Conservation (phyloP, 1,284 basidiomycete genomes). For the Moesziomyces parantarcticus region DNA sequence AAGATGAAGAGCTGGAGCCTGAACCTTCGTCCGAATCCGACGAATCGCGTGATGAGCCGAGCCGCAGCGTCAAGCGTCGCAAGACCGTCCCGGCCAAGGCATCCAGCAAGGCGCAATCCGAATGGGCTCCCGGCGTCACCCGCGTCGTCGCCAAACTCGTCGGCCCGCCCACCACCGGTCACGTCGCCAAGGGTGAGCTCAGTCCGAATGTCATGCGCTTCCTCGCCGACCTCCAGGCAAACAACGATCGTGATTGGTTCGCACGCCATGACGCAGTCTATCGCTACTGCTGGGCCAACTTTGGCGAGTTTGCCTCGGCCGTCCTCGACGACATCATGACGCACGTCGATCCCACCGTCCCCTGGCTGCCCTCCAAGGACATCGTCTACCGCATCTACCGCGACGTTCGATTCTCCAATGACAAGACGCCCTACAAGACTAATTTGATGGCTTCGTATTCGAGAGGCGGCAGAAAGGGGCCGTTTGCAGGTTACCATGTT, state of each 20-base stretch:
- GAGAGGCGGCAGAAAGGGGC: conserved; percentile 82
- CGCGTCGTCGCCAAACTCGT: conserved; percentile 32
- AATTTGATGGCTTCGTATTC: conserved; percentile 82
- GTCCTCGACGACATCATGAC: conserved; percentile 77
- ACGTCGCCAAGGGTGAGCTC: conserved; percentile 82
- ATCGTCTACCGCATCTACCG: conserved; percentile 75
- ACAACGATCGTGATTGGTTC: conserved; percentile 89
- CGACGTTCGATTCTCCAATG: conserved; percentile 87
- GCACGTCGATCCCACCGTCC: conserved; percentile 79
- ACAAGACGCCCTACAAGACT: conserved; percentile 91
- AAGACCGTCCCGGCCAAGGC: conserved; percentile 3
- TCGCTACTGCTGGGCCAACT: conserved; percentile 72
- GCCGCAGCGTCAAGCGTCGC: conserved; percentile 16
- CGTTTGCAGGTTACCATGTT: conserved; percentile 73
- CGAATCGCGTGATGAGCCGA: not conserved
- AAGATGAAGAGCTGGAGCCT: conserved; percentile 4
- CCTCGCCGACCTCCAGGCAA: conserved; percentile 74
- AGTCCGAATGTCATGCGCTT: conserved; percentile 86
- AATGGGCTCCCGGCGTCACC: conserved; percentile 32
- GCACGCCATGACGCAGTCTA: conserved; percentile 71
- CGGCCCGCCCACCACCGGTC: conserved; percentile 31
- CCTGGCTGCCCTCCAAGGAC: conserved; percentile 85
- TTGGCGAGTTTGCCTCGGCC: conserved; percentile 81
- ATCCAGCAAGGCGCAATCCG: not conserved
- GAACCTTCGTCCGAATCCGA: not conserved